Base-by-base conservation (phyloP, 2,329 filamentous ascomycete genomes). In the Colletotrichum siamense region DNA sequence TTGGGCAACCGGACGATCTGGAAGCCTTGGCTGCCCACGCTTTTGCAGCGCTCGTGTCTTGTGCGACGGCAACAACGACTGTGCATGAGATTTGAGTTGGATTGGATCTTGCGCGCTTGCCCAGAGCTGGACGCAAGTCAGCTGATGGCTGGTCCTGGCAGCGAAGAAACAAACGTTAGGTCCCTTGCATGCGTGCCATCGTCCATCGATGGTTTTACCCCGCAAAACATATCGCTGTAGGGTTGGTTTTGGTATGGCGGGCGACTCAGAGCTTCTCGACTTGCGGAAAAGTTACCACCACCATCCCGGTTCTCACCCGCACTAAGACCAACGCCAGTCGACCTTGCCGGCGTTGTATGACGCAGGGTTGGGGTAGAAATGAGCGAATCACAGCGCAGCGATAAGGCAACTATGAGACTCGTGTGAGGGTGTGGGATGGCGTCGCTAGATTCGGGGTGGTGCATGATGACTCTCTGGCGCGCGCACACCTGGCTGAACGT, bases 381-480 rank as follows among this genome's bases (percentile, higher is more conserved):
- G 7, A 59, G 18, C 74, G 70, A 76, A 76, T 76, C 70, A 76
- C 28, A 63, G 52, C 7, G 15, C 32, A 28, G 70, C 74, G 74
- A 76, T 76, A 76, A 76, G 74, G n/a, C 36, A 32, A 8, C 32
- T 74, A 30, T 68, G 70, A 76, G 74, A 76, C 70, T 24, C 28
- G n/a, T 52, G 39, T 49, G 28, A 61, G 34, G 64, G 49, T 74
- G 74, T 69, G 64, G 62, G 59, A 76, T 57, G 73, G 73, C 70
- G 64, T 61, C 30, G 64, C 65, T 76, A 28, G 49, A 66, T 69
- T 62, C 49, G 34, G 64, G 64, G 28, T 73, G 73, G 70, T 76
- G 74, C 70, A 76, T 68, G 71, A 69, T 69, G 70, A 76, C 64
- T 69, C 64, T 73, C 44, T 39, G 36, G 44, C 22, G 26, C 70